Conservation (phyloP, 352 stramenopile genomes). For the Globisporangium apiculatum region DNA sequence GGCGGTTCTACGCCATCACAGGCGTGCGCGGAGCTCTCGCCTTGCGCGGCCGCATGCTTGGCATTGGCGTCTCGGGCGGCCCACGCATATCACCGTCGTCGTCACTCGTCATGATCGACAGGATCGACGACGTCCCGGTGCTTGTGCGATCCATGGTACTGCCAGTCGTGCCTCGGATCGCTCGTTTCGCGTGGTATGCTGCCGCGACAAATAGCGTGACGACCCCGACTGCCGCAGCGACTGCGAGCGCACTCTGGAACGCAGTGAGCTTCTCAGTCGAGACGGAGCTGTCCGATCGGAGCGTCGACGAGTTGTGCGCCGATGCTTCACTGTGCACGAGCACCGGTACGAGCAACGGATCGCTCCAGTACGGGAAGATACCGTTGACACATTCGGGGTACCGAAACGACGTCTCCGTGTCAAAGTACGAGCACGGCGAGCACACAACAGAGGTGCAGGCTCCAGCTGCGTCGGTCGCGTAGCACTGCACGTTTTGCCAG, state of each 20-base stretch:
- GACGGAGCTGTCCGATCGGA: not conserved
- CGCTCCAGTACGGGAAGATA: conserved; percentile 5
- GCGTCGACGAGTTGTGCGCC: not conserved
- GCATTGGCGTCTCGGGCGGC: not conserved
- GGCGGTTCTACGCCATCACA: not conserved
- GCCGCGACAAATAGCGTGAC: conserved; percentile 3
- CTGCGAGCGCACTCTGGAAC: not conserved
- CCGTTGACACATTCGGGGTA: conserved; percentile 9
- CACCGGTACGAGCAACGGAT: not conserved
- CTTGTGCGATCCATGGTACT: not conserved
- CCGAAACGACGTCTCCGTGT: conserved; percentile 7
- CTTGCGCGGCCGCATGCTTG: conserved; percentile 1
- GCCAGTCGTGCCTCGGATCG: not conserved
- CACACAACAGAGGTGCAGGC: conserved; percentile 6
- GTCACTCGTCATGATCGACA: conserved; percentile 1
- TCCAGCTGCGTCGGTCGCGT: not conserved
- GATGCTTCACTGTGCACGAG: not conserved
- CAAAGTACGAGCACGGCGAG: conserved; percentile 11
- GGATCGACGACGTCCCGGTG: not conserved
- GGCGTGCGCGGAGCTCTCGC: conserved; percentile 4
- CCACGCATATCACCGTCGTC: not conserved
- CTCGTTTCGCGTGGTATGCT: conserved; percentile 1
- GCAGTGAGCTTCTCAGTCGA: not conserved
- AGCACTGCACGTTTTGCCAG: conserved; percentile 11
- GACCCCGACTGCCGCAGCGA: not conserved